Conservation (phyloP, 306 rosid genomes). For the Geum urbanum region DNA sequence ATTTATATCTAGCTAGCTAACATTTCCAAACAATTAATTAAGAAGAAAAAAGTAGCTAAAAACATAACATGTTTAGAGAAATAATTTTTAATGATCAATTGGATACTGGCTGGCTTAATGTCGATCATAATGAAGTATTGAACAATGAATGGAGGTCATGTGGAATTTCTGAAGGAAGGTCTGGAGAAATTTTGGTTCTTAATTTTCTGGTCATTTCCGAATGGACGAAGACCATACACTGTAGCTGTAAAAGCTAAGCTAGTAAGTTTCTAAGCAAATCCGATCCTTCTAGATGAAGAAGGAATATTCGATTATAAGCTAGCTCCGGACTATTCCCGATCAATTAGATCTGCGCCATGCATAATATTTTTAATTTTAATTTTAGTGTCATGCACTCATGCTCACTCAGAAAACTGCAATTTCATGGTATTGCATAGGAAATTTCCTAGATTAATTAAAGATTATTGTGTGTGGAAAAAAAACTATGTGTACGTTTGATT, state of each 20-base stretch:
- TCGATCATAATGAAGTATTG: not conserved
- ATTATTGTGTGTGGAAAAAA: not conserved
- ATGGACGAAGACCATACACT: not conserved
- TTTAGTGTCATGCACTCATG: not conserved
- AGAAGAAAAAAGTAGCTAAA: too few relatives aligned
- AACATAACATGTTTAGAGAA: too few relatives aligned
- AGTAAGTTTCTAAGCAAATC: not conserved
- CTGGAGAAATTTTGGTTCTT: not conserved
- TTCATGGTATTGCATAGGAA: constrained; percentile 16
- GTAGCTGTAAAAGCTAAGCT: not conserved
- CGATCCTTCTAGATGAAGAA: not conserved
- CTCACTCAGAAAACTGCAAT: not conserved
- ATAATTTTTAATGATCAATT: too few relatives aligned
- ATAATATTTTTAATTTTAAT: too few relatives aligned
- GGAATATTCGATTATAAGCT: too few relatives aligned
- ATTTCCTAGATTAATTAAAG: not conserved
- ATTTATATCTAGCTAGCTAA: too few relatives aligned
- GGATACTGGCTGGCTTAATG: not conserved
- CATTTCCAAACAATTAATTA: too few relatives aligned
- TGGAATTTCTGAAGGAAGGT: not conserved
- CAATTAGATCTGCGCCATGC: too few relatives aligned
- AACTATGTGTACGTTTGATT: not conserved
- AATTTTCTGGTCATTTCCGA: not conserved
- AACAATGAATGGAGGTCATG: not conserved
- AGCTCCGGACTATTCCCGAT: too few relatives aligned